Conservation (phyloP, 805 yeast genomes). For the Candida germanica region DNA sequence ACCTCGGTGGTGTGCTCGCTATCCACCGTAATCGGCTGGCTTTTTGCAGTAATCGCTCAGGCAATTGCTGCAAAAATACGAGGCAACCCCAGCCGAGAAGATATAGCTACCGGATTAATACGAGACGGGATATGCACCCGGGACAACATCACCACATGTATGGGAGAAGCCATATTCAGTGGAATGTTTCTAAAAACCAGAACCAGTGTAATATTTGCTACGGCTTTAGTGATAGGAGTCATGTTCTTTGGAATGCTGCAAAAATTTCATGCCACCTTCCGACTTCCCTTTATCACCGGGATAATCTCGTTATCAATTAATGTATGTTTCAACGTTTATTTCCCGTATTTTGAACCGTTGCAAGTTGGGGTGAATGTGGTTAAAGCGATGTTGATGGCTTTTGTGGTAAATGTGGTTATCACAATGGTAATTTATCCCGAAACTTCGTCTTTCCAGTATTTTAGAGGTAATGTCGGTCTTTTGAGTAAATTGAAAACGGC, state of each 20-base stretch:
- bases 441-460: slow-evolving; percentile 22
- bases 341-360: slow-evolving; percentile 26
- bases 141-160: slow-evolving; percentile 18
- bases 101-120: slow-evolving; percentile 17
- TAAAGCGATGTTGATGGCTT: slow-evolving; percentile 24
- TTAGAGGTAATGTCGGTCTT: slow-evolving; percentile 15
- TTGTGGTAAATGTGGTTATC: slow-evolving; percentile 18
- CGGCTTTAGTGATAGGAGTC: slow-evolving; percentile 22
- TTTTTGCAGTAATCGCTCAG: slow-evolving; percentile 20
- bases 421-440: slow-evolving; percentile 25
- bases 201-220: slow-evolving; percentile 20
- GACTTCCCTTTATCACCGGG: slow-evolving; percentile 20
- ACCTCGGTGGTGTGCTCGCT: slow-evolving; percentile 16
- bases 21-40: slow-evolving; percentile 21
- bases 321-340: slow-evolving; percentile 22
- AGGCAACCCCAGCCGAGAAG: slow-evolving; percentile 21
- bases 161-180: slow-evolving; percentile 18
- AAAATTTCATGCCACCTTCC: slow-evolving; percentile 16
- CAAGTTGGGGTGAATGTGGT: slow-evolving; percentile 17
- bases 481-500: slow-evolving; percentile 15
- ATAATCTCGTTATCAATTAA: slow-evolving; percentile 20
- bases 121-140: slow-evolving; percentile 24
- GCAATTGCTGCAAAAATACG: slow-evolving; percentile 23
- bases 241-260: slow-evolving; percentile 21
- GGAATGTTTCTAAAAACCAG: slow-evolving; percentile 26